Conservation (phyloP, 2,329 filamentous ascomycete genomes). For the Aciculosporium take region DNA sequence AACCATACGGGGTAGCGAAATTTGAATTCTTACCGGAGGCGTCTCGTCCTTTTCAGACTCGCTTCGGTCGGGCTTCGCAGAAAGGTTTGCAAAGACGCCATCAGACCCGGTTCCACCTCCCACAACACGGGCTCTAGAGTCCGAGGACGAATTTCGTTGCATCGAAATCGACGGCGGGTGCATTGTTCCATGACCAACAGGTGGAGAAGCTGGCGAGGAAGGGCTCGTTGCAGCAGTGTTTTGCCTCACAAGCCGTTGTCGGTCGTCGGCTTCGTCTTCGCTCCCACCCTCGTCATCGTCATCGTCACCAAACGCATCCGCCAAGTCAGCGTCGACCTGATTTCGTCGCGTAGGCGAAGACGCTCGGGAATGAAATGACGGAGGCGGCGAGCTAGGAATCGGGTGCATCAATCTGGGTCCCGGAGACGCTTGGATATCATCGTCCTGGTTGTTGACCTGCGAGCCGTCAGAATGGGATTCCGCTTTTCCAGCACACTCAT, state of each 20-base stretch:
- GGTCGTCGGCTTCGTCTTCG: slow-evolving; percentile 62
- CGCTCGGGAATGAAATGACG: slow-evolving; percentile 77
- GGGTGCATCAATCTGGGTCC: slow-evolving; percentile 18
- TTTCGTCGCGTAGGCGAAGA: slow-evolving; percentile 37
- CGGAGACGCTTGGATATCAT: slow-evolving; percentile 17
- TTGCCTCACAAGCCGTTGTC: slow-evolving; percentile 71
- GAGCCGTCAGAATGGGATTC: not conserved
- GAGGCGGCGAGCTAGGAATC: slow-evolving; percentile 49
- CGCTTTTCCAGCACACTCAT: no score
- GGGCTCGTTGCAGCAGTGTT: slow-evolving; percentile 23
- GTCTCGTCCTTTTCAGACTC: slow-evolving; percentile 74
- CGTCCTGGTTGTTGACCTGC: slow-evolving; percentile 44
- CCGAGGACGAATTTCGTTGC: slow-evolving; percentile 16
- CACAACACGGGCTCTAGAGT: slow-evolving; percentile 38
- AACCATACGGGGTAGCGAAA: not conserved
- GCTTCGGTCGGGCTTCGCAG: slow-evolving; percentile 71
- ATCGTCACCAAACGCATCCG: slow-evolving; percentile 87
- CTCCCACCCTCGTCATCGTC: slow-evolving; percentile 70
- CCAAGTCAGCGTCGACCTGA: slow-evolving; percentile 62
- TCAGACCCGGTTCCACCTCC: slow-evolving; percentile 71
- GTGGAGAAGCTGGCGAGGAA: slow-evolving; percentile 7
- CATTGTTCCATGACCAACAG: not conserved
- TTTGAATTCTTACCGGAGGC: slow-evolving; percentile 61
- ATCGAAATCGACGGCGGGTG: slow-evolving; percentile 12
- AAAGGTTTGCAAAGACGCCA: slow-evolving; percentile 91